A percentile compares a stretch with the other conserved stretches of the same genome.
phyloP scores from a whole-genome alignment of 1,284 basidiomycete species.

The Naganishia sp. region DNA sequence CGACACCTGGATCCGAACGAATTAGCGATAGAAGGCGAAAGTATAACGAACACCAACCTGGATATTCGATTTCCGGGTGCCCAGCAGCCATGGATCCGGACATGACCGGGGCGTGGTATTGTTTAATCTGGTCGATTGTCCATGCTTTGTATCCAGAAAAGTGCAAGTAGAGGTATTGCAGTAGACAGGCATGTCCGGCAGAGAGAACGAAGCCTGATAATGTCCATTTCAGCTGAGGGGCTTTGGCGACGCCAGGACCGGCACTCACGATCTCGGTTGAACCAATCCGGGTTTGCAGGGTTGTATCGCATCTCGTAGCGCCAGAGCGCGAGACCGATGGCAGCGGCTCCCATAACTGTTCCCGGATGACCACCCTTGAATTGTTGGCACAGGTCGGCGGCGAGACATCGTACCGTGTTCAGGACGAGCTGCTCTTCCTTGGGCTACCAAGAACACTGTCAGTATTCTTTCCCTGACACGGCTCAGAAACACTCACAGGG shows the following conservation, averaged over 20 bases:
- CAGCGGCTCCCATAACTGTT: constrained; percentile 54
- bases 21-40: too few relatives aligned
- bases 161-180: constrained; percentile 52
- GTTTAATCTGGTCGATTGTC: constrained; percentile 48
- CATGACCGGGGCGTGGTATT: constrained; percentile 45
- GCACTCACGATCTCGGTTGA: constrained; percentile 37
- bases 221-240: not conserved
- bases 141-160: constrained; percentile 49
- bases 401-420: constrained; percentile 50
- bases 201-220: constrained; percentile 48
- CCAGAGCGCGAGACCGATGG: constrained; percentile 47
- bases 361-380: constrained; percentile 56
- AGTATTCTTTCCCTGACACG: not conserved
- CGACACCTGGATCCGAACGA: constrained; percentile 43
- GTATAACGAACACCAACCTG: constrained; percentile 7
- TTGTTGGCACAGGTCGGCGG: constrained; percentile 49
- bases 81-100: constrained; percentile 45
- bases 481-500: not conserved
- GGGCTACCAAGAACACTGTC: not conserved
- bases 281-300: constrained; percentile 44
- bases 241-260: not conserved
- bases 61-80: constrained; percentile 49
- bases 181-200: constrained; percentile 49
- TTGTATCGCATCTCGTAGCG: constrained; percentile 46
- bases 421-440: constrained; percentile 41